Conservation (phyloP, 163 green algal genomes). For the Picocystis sp. region DNA sequence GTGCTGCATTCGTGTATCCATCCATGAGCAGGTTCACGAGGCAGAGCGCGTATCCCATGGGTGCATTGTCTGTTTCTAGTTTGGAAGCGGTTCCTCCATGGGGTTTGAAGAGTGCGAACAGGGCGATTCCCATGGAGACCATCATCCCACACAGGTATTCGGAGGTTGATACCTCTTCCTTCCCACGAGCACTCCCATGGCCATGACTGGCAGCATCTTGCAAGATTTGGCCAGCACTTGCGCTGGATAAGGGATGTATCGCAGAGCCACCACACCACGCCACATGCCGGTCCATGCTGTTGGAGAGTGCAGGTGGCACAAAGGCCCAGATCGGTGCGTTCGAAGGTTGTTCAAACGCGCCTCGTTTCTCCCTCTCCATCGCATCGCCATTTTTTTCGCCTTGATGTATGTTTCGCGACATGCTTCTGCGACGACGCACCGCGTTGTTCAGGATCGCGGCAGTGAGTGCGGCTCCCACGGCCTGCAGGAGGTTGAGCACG, state of each 20-base stretch:
- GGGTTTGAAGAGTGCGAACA: conserved; percentile 53
- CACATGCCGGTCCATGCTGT: conserved; percentile 76
- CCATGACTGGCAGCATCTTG: conserved; percentile 98
- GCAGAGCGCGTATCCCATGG: conserved; percentile 80
- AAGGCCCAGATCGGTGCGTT: conserved; percentile 43
- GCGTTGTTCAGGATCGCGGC: conserved; percentile 37
- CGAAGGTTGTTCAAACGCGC: not conserved
- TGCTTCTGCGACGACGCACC: conserved; percentile 6
- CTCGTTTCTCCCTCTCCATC: conserved; percentile 8
- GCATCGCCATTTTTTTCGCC: not conserved
- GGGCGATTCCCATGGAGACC: conserved; percentile 57
- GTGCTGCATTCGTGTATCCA: conserved; percentile 79
- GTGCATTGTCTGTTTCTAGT: conserved; percentile 62
- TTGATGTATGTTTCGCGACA: not conserved
- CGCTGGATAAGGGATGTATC: conserved; percentile 89
- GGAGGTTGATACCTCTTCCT: conserved; percentile 52
- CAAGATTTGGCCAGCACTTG: conserved; percentile 92
- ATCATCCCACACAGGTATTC: conserved; percentile 79
- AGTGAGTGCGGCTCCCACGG: conserved; percentile 62
- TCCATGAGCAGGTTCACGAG: conserved; percentile 70
- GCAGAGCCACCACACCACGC: conserved; percentile 72
- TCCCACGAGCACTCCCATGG: conserved; percentile 74
- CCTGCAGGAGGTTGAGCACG: conserved; percentile 59
- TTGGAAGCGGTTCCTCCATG: conserved; percentile 19
- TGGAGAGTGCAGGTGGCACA: conserved; percentile 57